Percentiles rank a stretch among this genome's conserved stretches.
Evolutionary conservation across 768 basidiomycete genomes (phyloP).

Genomic region (Udeniomyces megalosporus): DNA sequence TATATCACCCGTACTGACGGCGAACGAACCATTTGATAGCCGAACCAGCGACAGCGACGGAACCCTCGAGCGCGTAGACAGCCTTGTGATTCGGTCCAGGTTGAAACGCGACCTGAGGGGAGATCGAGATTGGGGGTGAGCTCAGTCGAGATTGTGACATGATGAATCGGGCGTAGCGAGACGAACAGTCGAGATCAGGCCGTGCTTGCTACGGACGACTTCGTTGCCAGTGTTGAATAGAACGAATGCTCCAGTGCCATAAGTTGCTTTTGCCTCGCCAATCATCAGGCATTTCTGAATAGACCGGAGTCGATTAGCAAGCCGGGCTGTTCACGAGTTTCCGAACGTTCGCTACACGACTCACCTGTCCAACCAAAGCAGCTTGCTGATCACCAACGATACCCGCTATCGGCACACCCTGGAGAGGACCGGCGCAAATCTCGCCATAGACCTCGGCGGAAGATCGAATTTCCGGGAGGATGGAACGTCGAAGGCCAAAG

Average conservation of each 20-base stretch:
- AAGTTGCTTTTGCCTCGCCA: conserved; percentile 96
- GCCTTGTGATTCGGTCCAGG: conserved; percentile 61
- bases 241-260: conserved; percentile 73
- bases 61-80: conserved; percentile 86
- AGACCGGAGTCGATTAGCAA: too few relatives aligned
- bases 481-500: conserved; percentile 59
- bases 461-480: conserved; percentile 74
- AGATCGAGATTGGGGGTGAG: neutral
- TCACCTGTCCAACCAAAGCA: conserved; percentile 69
- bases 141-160: neutral
- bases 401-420: conserved; percentile 70
- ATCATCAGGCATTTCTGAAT: conserved; percentile 79
- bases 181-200: conserved; percentile 69
- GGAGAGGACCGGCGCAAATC: conserved; percentile 42
- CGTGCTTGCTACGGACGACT: conserved; percentile 68
- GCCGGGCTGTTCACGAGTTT: too few relatives aligned
- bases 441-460: conserved; percentile 84
- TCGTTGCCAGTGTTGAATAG: conserved; percentile 85
- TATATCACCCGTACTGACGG: too few relatives aligned
- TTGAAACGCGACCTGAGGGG: conserved; percentile 64
- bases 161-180: neutral
- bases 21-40: conserved; percentile 75
- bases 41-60: conserved; percentile 86
- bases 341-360: too few relatives aligned
- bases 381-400: conserved; percentile 98